These are phyloP conservation scores for Prillingera fragicola DNA, from an alignment of 1,284 basidiomycete species.

Conservation along the genomic window DNA sequence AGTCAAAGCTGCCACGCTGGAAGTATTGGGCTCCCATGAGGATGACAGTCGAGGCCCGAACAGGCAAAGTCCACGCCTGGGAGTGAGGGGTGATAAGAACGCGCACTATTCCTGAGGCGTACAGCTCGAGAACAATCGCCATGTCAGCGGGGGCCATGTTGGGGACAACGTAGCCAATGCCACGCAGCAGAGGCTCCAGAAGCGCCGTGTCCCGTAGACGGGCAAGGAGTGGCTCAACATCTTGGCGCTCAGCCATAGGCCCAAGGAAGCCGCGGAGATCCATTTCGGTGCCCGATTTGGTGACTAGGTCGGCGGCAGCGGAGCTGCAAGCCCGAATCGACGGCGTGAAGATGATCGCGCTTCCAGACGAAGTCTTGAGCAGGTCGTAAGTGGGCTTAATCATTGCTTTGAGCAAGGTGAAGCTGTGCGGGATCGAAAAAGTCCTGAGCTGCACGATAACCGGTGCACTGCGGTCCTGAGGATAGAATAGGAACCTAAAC, in stretches of 20 bases:
- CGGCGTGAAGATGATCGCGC: conserved; percentile 83
- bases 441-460: conserved; percentile 65
- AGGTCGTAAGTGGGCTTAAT: conserved; percentile 78
- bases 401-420: conserved; percentile 84
- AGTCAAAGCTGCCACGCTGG: conserved; percentile 42
- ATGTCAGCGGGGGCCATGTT: conserved; percentile 66
- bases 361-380: conserved; percentile 51
- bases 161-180: conserved; percentile 82
- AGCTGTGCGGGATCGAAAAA: conserved; percentile 82
- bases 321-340: conserved; percentile 72
- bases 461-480: conserved; percentile 75
- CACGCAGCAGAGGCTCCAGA: conserved; percentile 73
- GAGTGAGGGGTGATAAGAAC: conserved; percentile 79
- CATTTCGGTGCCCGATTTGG: conserved; percentile 72
- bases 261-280: conserved; percentile 70
- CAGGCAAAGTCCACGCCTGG: conserved; percentile 76
- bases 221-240: conserved; percentile 59
- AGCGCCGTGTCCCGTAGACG: conserved; percentile 64
- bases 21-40: conserved; percentile 91
- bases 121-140: conserved; percentile 74
- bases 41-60: conserved; percentile 72
- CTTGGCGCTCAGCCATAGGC: conserved; percentile 55
- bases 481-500: conserved; percentile 71
- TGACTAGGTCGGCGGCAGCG: conserved; percentile 79
- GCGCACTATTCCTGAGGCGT: conserved; percentile 71